Evolutionary conservation across 2,329 filamentous ascomycete species (phyloP).

Genomic region (Trichoderma endophyticum): DNA sequence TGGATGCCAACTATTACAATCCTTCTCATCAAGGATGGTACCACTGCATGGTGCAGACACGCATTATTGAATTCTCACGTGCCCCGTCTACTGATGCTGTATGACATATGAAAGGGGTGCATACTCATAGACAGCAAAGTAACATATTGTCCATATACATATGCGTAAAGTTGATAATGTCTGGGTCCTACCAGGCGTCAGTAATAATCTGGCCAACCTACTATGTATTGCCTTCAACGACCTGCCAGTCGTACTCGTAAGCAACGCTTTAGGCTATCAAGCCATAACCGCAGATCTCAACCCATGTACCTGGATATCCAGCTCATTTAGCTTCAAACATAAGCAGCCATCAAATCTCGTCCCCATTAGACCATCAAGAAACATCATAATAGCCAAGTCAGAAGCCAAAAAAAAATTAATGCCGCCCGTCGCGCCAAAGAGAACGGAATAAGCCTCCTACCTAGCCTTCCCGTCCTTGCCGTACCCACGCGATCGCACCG

Average conservation of each 20-base stretch:
- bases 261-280: neutral
- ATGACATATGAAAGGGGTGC: neutral
- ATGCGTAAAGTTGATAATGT: neutral
- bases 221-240: neutral
- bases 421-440: neutral
- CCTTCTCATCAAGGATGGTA: neutral
- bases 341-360: neutral
- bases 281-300: neutral
- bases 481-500: neutral
- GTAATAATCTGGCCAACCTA: too few relatives aligned
- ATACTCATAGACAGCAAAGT: neutral
- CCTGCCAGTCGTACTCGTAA: neutral
- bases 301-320: neutral
- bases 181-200: neutral
- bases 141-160: neutral
- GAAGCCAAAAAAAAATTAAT: neutral
- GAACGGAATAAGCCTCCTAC: neutral
- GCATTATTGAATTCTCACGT: slow-evolving; percentile 7
- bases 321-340: neutral
- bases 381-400: neutral
- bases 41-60: neutral
- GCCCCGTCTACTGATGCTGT: neutral
- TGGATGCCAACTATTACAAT: neutral
- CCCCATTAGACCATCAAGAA: neutral
- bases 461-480: neutral